A percentile compares a stretch with the other conserved stretches of the same genome.
Evolutionary conservation across 2,329 filamentous ascomycete species (phyloP).

Genomic region (Arthrobotrys iridis): DNA sequence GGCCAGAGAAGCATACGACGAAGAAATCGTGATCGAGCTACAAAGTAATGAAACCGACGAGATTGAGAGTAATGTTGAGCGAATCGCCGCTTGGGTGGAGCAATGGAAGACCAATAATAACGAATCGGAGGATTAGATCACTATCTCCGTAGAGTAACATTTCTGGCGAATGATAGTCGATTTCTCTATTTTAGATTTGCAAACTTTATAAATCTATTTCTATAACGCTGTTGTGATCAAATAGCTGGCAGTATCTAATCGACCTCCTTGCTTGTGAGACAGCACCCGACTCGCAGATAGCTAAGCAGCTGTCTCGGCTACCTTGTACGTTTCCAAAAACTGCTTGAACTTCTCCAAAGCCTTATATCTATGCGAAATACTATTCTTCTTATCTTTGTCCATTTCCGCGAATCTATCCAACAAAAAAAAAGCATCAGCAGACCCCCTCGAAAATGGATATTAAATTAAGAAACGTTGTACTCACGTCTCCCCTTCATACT

Average conservation of each 20-base stretch:
- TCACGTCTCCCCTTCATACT: constrained; percentile 84
- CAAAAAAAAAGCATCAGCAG: background rate
- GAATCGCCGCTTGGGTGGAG: constrained; percentile 82
- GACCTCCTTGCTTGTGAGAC: background rate
- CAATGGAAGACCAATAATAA: constrained; percentile 79
- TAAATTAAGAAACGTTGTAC: constrained; percentile 1
- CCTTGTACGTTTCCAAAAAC: constrained; percentile 72
- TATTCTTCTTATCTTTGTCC: constrained; percentile 86
- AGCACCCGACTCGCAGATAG: background rate
- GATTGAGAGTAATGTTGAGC: constrained; percentile 86
- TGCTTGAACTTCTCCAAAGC: constrained; percentile 86
- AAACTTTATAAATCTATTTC: background rate
- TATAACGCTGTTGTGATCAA: background rate
- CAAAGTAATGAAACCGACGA: constrained; percentile 82
- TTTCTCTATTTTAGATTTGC: constrained; percentile 5
- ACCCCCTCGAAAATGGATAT: background rate
- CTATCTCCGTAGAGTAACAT: background rate
- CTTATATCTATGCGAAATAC: constrained; percentile 87
- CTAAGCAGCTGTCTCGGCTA: background rate
- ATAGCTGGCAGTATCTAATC: background rate
- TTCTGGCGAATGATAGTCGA: background rate
- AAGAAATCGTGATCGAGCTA: constrained; percentile 88
- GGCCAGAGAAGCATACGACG: constrained; percentile 84
- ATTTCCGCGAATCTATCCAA: constrained; percentile 86
- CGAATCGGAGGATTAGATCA: constrained; percentile 46